Conservation (phyloP, 1,284 basidiomycete genomes). For the Tilletia caries region DNA sequence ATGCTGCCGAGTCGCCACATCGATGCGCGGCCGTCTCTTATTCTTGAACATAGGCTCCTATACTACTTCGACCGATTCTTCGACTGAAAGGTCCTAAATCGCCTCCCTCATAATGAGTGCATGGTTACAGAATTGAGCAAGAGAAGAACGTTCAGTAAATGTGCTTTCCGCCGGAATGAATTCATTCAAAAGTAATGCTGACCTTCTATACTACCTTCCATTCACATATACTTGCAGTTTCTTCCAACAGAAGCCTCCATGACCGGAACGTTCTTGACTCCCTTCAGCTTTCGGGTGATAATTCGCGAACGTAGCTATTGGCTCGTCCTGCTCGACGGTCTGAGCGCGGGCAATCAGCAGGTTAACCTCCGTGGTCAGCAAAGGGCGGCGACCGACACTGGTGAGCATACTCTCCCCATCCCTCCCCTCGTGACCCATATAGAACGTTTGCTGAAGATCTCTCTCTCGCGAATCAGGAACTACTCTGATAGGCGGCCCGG, state of each 20-base stretch:
- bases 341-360: constrained; percentile 19
- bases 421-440: too few relatives aligned
- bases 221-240: not conserved
- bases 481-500: constrained; percentile 45
- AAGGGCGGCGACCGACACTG: constrained; percentile 47
- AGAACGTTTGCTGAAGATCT: constrained; percentile 1
- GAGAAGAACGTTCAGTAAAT: too few relatives aligned
- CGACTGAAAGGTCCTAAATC: constrained; percentile 2
- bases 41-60: not conserved
- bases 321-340: constrained; percentile 35
- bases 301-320: constrained; percentile 35
- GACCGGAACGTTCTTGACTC: constrained; percentile 11
- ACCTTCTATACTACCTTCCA: too few relatives aligned
- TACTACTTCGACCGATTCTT: not conserved
- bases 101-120: not conserved
- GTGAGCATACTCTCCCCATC: constrained; percentile 1
- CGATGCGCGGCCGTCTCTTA: too few relatives aligned
- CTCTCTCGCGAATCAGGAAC: constrained; percentile 19
- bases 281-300: constrained; percentile 2
- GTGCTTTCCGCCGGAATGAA: too few relatives aligned
- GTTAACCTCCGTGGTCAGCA: constrained; percentile 23
- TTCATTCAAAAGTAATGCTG: not conserved
- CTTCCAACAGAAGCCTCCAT: constrained; percentile 12
- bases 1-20: too few relatives aligned
- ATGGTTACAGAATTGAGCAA: too few relatives aligned